Base-by-base conservation (phyloP, 2,329 filamentous ascomycete genomes). In the Geosmithia flava region DNA sequence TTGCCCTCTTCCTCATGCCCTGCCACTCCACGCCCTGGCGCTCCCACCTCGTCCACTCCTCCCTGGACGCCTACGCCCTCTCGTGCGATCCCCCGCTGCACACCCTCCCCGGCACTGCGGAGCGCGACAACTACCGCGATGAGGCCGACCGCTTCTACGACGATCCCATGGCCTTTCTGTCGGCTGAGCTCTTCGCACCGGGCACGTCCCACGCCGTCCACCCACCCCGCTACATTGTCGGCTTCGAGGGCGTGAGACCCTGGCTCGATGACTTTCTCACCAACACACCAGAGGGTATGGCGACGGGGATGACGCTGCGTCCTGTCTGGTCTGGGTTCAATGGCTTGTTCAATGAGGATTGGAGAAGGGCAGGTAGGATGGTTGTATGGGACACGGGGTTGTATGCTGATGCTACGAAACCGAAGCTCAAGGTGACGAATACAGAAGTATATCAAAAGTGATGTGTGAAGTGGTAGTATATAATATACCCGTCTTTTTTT, bases 11-110 rank as follows among this genome's bases (percentile, higher is more conserved):
- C 67, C 75, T 98, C 20, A 95, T 90, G 76, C 93, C 93, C 10
- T 98, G 93, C 67, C 93, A 98, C 70, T 87, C 85, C 54, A 97
- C 91, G 0, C 91, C 93, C 2, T 97, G 93, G 91, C 85, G 90
- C 57, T 89, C 85, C 16, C 86, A 94, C 59, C 75, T 97, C 40
- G 72, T 94, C 51, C 78, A 93, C 59, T 78, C 87, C 0, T 68
- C 71, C 29, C 80, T 96, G 47, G 68, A 78, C 50, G 89, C 88
- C 3, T 90, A 90, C 72, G 91, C 90, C 0, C 70, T 97, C 16
- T 85, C 85, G 6, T 98, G 93, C 64, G 90, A 96, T 56, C 93
- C 93, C 2, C 93, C 93, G 0, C 67, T 98, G 13, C 68, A 83
- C 56, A 78, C 78, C 0, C 61, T 61, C 2, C 72, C 89, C 0